Evolutionary conservation across 257 asterid genomes (phyloP), one percentile per base, ranked within the genome.

Genomic region (Nicotiana sylvestris): DNA sequence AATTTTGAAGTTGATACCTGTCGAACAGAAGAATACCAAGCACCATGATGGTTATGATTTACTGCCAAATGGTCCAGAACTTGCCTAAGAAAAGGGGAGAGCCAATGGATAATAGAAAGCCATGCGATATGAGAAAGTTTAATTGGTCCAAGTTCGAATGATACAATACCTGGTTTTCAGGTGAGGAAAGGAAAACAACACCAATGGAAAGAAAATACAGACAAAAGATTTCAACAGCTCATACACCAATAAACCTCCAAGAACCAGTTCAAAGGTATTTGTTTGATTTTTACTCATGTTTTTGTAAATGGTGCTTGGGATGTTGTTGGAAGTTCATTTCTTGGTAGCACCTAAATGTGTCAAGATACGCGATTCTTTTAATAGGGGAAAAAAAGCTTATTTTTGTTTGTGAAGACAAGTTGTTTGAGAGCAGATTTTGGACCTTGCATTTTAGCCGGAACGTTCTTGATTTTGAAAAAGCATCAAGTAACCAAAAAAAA

Each of bases 21-120:
- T 89, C 84, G 67, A 88, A 21, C 39, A 29, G 64, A 77, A 70
- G 51, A 86, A 46, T 32, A n/a, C 58, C 80, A 80, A 81, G 79
- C 91, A 89, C 65, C 93, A 89, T 17, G 94, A 93, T 68, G 98
- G 96, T 33, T 95, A 93, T 35, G 92, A 93, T 18, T 94, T 91
- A 9, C 85, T 93, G 6, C 95, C 97, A 6, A 77, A 90, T 1
- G 98, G 97, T 60, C 97, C 98, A 1, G 97, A 93, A 33, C 88
- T 84, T 51, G 97, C 88, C 61, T 92, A 89, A 78, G 66, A 74
- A 43, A 46, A 51, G 5, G 21, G 39, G 25, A 66, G 78, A 66
- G 46, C 60, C 58, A 12, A 55, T 76, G 64, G 64, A 57, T 57
- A 57, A 57, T 18, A 57, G 64, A 6, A 17, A 17, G 64, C 27